Conservation (phyloP, 345 rosid species). For the Gossypium anomalum region DNA sequence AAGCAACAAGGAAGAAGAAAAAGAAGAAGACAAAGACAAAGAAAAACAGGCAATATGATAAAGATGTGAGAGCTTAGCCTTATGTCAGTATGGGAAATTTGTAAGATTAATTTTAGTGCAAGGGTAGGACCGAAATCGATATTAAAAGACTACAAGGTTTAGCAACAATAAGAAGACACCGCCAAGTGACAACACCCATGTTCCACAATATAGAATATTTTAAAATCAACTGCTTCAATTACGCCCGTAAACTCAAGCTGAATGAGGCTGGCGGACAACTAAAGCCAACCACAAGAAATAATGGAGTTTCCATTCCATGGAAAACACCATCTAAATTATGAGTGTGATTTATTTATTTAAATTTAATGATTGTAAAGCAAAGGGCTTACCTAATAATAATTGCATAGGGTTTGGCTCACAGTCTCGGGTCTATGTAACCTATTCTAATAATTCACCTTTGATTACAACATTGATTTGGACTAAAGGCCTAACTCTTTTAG, state of each 20-base stretch:
- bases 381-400: constrained; percentile 2
- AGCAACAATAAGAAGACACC: background rate
- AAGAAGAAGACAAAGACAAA: background rate
- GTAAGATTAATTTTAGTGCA: background rate
- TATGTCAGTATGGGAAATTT: background rate
- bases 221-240: background rate
- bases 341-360: background rate
- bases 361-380: background rate
- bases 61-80: constrained; percentile 7
- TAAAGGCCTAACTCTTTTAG: background rate
- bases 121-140: background rate
- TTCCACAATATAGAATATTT: background rate
- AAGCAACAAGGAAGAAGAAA: background rate
- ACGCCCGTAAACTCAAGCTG: background rate
- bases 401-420: background rate
- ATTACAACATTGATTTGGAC: constrained; percentile 15
- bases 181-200: constrained; percentile 5
- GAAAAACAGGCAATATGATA: background rate
- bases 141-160: background rate
- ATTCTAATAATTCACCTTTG: background rate
- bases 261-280: background rate
- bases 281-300: constrained; percentile 8
- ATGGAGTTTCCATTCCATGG: background rate
- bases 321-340: background rate
- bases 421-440: background rate